Base-by-base conservation (phyloP, 768 basidiomycete genomes). In the Phallus indusiatus region DNA sequence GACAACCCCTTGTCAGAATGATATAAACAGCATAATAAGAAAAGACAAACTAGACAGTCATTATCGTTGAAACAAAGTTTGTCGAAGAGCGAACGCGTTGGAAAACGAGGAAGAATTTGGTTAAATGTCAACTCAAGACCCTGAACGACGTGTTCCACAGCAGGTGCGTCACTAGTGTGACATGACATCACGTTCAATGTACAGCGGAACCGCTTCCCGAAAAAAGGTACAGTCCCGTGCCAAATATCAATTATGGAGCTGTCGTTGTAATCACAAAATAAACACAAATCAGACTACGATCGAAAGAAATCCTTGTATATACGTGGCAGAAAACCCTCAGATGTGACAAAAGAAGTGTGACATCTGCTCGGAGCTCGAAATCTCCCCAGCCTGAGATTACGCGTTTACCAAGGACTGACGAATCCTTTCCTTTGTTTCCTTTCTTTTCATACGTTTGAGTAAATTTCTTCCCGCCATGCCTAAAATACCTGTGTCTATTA, bases 401-500 rank as follows among this genome's bases (percentile, higher is more conserved):
- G 55, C 46, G 42, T 48, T 56, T 46, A 47, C 46, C 46, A n/a
- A 24, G 24, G 18, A 21, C 24, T 24, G 8, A 50, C 49, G 50
- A 17, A n/a, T 42, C 47, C 18, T 57, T 18, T n/a, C 22, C 17
- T 48, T 28, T 48, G 20, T 34, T 21, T n/a, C 24, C 7, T 34
- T 18, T 17, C 12, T 28, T 54, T 34, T 20, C n/a, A 1, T 33
- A 10, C 3, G 16, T 35, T 55, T 42, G 42, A 14, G 17, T 46
- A 11, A n/a, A 16, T 46, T 35, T 17, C 5, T 24, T 47, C 59
- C n/a, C n/a, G n/a, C 62, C 57, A 88, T 90, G 88, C 74, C 85
- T 10, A 80, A 82, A 58, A 67, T 91, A 49, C 59, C 74, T n/a
- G 89, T 99, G 5, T 80, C 85, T 65, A 81, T 97, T 70, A 97